Evolutionary conservation across 352 stramenopile species (phyloP).

Genomic region (Blastocystis sp.): DNA sequence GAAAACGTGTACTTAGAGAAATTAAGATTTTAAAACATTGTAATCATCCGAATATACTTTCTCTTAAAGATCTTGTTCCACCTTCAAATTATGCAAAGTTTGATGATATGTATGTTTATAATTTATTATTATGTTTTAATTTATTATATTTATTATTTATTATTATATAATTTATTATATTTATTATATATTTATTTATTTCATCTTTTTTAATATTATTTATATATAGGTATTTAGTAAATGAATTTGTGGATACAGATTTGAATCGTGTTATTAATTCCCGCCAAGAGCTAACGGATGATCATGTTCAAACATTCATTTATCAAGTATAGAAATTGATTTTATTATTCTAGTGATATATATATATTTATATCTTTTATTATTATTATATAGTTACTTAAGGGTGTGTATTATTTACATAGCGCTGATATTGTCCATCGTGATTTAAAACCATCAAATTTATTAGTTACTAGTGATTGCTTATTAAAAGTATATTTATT

Average conservation of each 20-base stretch:
- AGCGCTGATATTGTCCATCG: slow-evolving; percentile 81
- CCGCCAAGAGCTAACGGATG: slow-evolving; percentile 63
- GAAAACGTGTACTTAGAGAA: slow-evolving; percentile 57
- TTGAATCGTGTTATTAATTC: slow-evolving; percentile 68
- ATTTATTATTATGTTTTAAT: no score
- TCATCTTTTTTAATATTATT: not conserved
- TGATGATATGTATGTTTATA: slow-evolving; percentile 19
- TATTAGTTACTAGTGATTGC: slow-evolving; percentile 83
- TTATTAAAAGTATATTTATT: slow-evolving; percentile 58
- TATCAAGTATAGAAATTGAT: no score
- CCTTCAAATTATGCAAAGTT: not conserved
- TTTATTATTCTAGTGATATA: no score
- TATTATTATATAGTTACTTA: slow-evolving; percentile 85
- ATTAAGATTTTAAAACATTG: slow-evolving; percentile 61
- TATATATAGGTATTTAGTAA: slow-evolving; percentile 55
- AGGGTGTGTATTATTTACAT: slow-evolving; percentile 82
- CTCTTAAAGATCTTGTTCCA: not conserved
- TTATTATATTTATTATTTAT: no score
- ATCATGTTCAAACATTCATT: slow-evolving; percentile 73
- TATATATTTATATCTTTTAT: slow-evolving; percentile 77
- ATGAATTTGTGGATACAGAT: slow-evolving; percentile 67
- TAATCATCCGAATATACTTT: slow-evolving; percentile 16
- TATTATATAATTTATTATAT: no score
- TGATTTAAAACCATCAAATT: slow-evolving; percentile 79
- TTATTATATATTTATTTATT: no score